A percentile compares a stretch with the other conserved stretches of the same genome.
Conservation (phyloP, 208 protist genomes). For the Borovskyia barvae region DNA sequence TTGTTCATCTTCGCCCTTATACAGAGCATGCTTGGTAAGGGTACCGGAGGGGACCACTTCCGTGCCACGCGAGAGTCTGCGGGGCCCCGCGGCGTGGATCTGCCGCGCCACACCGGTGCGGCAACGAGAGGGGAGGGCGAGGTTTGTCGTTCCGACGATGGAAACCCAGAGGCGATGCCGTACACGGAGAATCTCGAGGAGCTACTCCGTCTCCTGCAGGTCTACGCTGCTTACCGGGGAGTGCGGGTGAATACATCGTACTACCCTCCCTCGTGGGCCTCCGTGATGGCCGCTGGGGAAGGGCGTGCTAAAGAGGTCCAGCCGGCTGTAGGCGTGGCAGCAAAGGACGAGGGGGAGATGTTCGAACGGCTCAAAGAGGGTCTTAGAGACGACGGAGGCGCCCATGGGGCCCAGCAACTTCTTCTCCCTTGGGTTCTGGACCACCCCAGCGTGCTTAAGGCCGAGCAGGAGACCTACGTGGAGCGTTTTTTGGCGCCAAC, state of each 20-base stretch:
- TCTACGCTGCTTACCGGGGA: constrained; percentile 9
- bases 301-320: not conserved
- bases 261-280: no score
- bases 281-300: not conserved
- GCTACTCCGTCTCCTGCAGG: constrained; percentile 8
- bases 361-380: no score
- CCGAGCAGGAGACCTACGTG: constrained; percentile 19
- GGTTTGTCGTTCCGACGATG: not conserved
- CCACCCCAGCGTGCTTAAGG: not conserved
- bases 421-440: constrained; percentile 9
- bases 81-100: not conserved
- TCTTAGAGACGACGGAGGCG: no score
- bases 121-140: not conserved
- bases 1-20: not conserved
- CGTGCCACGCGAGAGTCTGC: not conserved
- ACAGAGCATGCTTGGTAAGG: not conserved
- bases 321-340: no score
- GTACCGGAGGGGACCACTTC: not conserved
- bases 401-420: no score
- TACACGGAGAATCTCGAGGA: constrained; percentile 21
- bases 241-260: constrained; percentile 2
- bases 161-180: not conserved
- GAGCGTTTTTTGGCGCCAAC: constrained; percentile 16
- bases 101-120: not conserved
- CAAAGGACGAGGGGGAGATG: no score